Base-by-base conservation (phyloP, 2,329 filamentous ascomycete species). In the Dactylellina leptospora region DNA sequence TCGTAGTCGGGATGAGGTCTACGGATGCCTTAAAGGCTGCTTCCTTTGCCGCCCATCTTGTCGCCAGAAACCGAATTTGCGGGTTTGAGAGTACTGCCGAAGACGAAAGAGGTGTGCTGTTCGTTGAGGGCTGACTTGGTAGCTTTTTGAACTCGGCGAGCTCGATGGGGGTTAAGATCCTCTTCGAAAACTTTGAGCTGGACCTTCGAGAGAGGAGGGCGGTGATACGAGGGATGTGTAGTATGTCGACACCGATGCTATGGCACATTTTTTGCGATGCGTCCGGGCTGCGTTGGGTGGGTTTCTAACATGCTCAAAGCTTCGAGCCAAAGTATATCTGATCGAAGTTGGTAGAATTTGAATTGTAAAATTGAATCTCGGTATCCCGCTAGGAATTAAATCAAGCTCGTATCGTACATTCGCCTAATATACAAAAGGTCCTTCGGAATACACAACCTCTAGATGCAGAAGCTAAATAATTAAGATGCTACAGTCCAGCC, bases 11-110 rank as follows among this genome's bases (percentile, higher is more conserved):
- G 45, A 70, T 36, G 62, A 73, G 23, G 45, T 48, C 5, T 54
- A 28, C 63, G 2, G 69, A 72, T 10, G 76, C 76, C 42, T 77
- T 77, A 42, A 75, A 76, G 13, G 76, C 74, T 3, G 76, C 76
- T 54, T 77, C 76, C 48, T 77, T 77, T 16, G 75, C 76, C 1
- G 76, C 76, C 75, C 75, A 77, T 18, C 76, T 68, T 13, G 74
- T 74, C 13, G 74, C 76, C 3, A 77, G 59, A 59, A 74, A 77
- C 38, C 75, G 66, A 11, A 13, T 47, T 33, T 47, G 42, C n/a
- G 66, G 25, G 22, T 63, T 27, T 45, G 58, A 44, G 13, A 63
- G 47, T 18, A 73, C 13, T 9, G 62, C 36, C 10, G 50, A 44
- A 8, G 42, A 13, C 8, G 38, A 11, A 5, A 9, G 6, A 11